Conservation (phyloP, 2,329 filamentous ascomycete genomes). For the Teratosphaeria pseudoeucalypti region DNA sequence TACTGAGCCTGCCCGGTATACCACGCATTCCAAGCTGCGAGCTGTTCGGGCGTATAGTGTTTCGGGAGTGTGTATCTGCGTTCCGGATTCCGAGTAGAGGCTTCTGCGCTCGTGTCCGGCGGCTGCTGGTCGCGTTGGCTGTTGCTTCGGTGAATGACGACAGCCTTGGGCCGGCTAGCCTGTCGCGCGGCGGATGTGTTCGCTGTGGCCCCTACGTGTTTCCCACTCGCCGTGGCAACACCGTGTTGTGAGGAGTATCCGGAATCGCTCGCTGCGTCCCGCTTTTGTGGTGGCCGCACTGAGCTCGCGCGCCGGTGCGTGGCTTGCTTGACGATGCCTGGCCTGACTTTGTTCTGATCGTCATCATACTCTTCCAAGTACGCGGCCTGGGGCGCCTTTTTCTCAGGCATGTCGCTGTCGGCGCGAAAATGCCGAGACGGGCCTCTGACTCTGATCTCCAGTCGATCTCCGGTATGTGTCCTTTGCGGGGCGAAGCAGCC, state of each 20-base stretch:
- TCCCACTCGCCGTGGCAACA: slow-evolving; percentile 4
- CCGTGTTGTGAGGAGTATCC: slow-evolving; percentile 45
- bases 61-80: slow-evolving; percentile 15
- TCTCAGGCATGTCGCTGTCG: slow-evolving; percentile 5
- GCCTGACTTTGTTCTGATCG: slow-evolving; percentile 31
- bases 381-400: slow-evolving; percentile 13
- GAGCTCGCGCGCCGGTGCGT: slow-evolving; percentile 11
- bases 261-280: slow-evolving; percentile 48
- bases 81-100: slow-evolving; percentile 6
- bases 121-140: slow-evolving; percentile 6
- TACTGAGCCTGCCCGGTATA: slow-evolving; percentile 2
- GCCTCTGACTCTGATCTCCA: neutral
- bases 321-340: slow-evolving; percentile 32
- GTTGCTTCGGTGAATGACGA: slow-evolving; percentile 15
- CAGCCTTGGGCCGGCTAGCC: slow-evolving; percentile 10
- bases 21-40: neutral
- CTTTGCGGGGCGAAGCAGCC: neutral
- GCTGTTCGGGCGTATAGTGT: slow-evolving; percentile 1
- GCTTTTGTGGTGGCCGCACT: slow-evolving; percentile 18
- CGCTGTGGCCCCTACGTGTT: slow-evolving; percentile 2
- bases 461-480: neutral
- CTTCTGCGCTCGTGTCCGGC: slow-evolving; percentile 6
- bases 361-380: slow-evolving; percentile 32
- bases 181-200: slow-evolving; percentile 1
- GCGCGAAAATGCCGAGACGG: neutral